Evolutionary conservation across 2,329 filamentous ascomycete genomes (phyloP), one percentile per base, ranked within the genome.

Genomic region (Beauveria medogensis): DNA sequence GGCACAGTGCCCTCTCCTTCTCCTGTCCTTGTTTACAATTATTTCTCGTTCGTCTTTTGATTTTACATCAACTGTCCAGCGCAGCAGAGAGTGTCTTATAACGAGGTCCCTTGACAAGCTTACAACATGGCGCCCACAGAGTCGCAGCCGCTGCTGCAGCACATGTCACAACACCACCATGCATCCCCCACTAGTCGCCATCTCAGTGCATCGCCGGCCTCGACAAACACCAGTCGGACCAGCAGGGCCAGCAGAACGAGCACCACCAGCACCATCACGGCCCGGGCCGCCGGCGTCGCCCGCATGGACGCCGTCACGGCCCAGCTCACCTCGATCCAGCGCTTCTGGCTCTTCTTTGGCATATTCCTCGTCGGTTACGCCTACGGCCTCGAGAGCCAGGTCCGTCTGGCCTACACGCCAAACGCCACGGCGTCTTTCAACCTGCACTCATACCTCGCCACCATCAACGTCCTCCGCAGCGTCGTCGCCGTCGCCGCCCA

Each of bases 361-460:
- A 77, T 86, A 59, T 86, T 87, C 67, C 66, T 87, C 22, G 75
- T 86, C 52, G 80, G 82, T 2, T 87, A 84, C 67, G 81, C 81
- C 6, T 86, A 86, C 66, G 81, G 82, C 0, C 72, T 86, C 30
- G 82, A 85, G 67, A 77, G 77, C 28, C 78, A 75, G 8, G 74
- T 84, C 34, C 77, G 82, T 2, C 73, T 71, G 16, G 75, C 77
- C 2, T 85, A 83, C 66, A 80, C 82, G 73, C 78, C 83, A 0
- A 75, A 77, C 64, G 84, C 84, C 0, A 84, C 82, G 0, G 75
- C 78, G 0, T 75, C 71, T 37, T 84, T 81, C 65, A 69, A 70
- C 4, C 63, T 77, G 6, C 83, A 87, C 67, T 84, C 82, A 37
- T 75, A 83, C 53, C 72, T 85, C 3, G 77, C 83, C 0, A 86